Conservation (phyloP, 73 alveolate species). For the Paramecium pentaurelia region DNA sequence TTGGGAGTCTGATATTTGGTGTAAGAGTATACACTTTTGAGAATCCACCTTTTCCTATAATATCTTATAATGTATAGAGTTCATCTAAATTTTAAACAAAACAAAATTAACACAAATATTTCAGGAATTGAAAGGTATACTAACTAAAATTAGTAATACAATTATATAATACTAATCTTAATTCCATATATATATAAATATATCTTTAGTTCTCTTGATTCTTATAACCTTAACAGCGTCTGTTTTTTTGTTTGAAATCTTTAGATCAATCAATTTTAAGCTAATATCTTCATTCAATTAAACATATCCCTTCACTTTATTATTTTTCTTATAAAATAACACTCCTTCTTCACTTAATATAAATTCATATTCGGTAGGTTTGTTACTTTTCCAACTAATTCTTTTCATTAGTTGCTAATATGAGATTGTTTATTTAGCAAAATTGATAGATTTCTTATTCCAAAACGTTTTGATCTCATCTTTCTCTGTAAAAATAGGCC, state of each 20-base stretch:
- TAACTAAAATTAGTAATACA: not conserved
- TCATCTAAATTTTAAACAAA: conserved; percentile 8
- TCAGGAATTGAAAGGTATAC: not conserved
- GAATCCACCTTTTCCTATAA: conserved; percentile 36
- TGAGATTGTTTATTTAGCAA: not conserved
- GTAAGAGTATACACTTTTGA: conserved; percentile 1
- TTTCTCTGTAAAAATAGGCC: conserved; percentile 18
- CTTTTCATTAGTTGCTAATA: not conserved
- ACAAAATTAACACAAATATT: not conserved
- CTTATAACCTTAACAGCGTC: not conserved
- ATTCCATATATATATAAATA: not conserved
- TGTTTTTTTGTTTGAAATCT: not conserved
- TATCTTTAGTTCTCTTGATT: not conserved
- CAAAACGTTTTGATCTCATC: not conserved
- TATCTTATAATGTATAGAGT: not conserved
- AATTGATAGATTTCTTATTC: not conserved
- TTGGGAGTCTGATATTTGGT: not conserved
- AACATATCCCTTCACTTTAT: not conserved
- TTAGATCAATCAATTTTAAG: not conserved
- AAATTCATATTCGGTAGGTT: conserved; percentile 17
- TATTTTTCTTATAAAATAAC: not conserved
- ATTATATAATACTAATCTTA: not conserved
- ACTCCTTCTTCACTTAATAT: not conserved
- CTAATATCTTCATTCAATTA: not conserved
- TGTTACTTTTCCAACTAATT: not conserved